phyloP scores from a whole-genome alignment of 305 asterid species.

The Withania somnifera region DNA sequence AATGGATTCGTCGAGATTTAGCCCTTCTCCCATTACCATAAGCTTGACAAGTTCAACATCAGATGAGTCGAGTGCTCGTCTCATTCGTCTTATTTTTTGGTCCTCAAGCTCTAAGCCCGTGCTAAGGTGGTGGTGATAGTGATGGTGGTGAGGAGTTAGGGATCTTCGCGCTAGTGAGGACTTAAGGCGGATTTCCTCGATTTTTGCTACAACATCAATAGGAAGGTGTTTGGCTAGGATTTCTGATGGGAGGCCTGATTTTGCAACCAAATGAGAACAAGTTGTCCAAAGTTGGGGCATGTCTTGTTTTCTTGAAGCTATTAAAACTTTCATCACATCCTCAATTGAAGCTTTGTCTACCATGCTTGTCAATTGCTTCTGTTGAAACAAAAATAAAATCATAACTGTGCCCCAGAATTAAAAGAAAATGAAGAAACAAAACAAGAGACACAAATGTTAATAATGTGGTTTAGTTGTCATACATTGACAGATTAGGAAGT shows the following conservation, averaged over 20 bases:
- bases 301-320: conserved; percentile 86
- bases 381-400: conserved; percentile 6
- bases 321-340: conserved; percentile 79
- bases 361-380: conserved; percentile 74
- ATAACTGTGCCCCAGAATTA: too few relatives aligned
- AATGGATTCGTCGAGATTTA: conserved; percentile 65
- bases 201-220: conserved; percentile 60
- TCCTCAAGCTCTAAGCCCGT: conserved; percentile 65
- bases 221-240: conserved; percentile 74
- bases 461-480: conserved; percentile 5
- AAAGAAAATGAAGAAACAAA: not conserved
- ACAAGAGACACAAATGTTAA: not conserved
- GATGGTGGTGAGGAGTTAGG: conserved; percentile 35
- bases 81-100: conserved; percentile 77
- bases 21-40: conserved; percentile 96
- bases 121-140: conserved; percentile 25
- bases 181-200: conserved; percentile 77
- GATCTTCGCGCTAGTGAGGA: conserved; percentile 47
- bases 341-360: conserved; percentile 87
- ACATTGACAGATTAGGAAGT: not conserved
- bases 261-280: conserved; percentile 81
- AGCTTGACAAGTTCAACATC: conserved; percentile 88
- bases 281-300: conserved; percentile 81
- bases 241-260: conserved; percentile 85
- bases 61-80: conserved; percentile 82